Base-by-base conservation (phyloP, 1,284 basidiomycete genomes). In the Ganoderma boninense region DNA sequence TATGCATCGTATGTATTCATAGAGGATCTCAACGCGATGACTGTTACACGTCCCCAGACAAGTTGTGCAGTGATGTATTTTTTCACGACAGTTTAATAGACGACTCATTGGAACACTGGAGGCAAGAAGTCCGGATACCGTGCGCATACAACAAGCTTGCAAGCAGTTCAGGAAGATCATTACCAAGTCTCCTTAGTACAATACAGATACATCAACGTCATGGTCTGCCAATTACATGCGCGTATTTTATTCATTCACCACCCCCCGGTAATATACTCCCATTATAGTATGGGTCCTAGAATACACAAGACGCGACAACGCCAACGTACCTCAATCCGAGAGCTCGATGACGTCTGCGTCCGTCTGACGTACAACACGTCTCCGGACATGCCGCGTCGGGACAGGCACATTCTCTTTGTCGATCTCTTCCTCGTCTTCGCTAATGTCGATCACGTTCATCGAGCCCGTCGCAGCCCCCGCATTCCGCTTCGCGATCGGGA, bases 371-470 rank as follows among this genome's bases (percentile, higher is more conserved):
- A 66, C 71, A 57, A 77, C 70, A n/a, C 86, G 83, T 74, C 84
- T 78, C 64, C 86, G 83, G n/a, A 88, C 85, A 79, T 86, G 84
- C 64, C 87, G 79, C n/a, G 84, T 85, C n/a, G 85, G 82, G 4
- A 85, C 83, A 5, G 86, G 86, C 35, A 85, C 79, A 74, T 92
- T 92, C 79, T 92, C 90, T 77, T 91, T 90, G 74, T 91, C 87
- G 16, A 87, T 86, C 40, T 84, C 84, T 5, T 86, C 86, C 13
- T 86, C 85, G 42, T 84, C 84, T 59, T 85, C 82, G 57, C 78
- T 79, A 65, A 86, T 84, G 10, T 82, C 76, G 32, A 82, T 80
- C 42, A 75, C 57, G 26, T 73, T 69, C 54, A 69, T n/a, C 38
- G n/a, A n/a, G 8, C 18, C 29, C 16, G 38, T 46, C 10, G 46